Percentiles rank a stretch among this genome's conserved stretches.
Conservation (phyloP, 192 early-diverging fungal genomes). For the Mortierella hygrophila region DNA sequence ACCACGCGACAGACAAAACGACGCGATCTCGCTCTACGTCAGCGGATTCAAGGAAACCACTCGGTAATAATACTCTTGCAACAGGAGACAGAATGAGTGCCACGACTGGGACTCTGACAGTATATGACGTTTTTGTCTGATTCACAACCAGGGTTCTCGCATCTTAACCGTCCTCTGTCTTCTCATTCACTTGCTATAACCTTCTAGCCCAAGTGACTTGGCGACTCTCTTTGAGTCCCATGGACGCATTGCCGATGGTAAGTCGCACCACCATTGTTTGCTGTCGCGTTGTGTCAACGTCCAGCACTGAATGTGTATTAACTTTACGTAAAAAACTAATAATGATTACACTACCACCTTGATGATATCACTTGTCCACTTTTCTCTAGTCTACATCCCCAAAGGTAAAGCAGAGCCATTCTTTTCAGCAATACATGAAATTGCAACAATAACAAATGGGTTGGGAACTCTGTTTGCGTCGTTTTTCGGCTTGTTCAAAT, state of each 20-base stretch:
- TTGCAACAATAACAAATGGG: not conserved
- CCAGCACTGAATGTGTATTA: not conserved
- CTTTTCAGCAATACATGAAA: not conserved
- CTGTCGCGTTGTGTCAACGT: not conserved
- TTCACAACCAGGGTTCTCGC: not conserved
- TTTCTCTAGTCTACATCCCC: constrained; percentile 44
- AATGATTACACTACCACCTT: not conserved
- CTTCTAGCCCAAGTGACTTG: constrained; percentile 44
- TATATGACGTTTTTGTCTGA: not conserved
- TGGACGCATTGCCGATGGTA: constrained; percentile 50
- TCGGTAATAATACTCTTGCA: constrained; percentile 17
- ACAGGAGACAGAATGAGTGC: no score
- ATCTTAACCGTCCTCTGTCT: not conserved
- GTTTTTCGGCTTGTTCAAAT: not conserved
- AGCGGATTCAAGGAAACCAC: constrained; percentile 54
- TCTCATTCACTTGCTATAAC: not conserved
- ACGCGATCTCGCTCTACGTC: constrained; percentile 46
- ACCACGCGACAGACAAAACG: constrained; percentile 51
- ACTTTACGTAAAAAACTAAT: not conserved
- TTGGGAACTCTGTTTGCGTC: not conserved
- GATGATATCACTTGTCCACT: not conserved
- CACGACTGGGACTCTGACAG: not conserved
- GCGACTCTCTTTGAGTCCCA: constrained; percentile 44
- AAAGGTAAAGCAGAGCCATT: constrained; percentile 32
- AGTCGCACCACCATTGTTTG: not conserved